Evolutionary conservation across 1,139 yeast genomes (phyloP).

Genomic region (Pichia sp.): DNA sequence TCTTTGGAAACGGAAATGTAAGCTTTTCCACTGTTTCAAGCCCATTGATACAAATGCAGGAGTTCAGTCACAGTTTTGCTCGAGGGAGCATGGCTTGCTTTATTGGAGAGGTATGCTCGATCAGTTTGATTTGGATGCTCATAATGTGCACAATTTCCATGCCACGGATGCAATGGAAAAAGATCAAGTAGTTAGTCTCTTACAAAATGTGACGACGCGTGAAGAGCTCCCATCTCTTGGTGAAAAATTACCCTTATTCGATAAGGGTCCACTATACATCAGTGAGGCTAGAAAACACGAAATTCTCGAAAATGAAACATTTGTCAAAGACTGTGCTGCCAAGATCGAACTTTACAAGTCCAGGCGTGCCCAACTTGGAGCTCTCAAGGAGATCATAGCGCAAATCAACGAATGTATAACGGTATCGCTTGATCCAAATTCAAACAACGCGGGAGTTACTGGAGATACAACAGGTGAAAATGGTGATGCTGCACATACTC

Average conservation of each 20-base stretch:
- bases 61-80: constrained; percentile 60
- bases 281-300: constrained; percentile 27
- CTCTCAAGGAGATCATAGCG: constrained; percentile 33
- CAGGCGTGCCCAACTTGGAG: constrained; percentile 23
- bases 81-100: constrained; percentile 59
- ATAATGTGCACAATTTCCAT: not conserved
- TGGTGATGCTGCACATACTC: constrained; percentile 21
- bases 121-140: no score
- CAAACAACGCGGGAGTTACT: constrained; percentile 10
- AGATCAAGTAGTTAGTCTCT: constrained; percentile 19
- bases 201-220: constrained; percentile 18
- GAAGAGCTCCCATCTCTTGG: constrained; percentile 30
- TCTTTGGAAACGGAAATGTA: constrained; percentile 71
- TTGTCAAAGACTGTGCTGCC: constrained; percentile 4
- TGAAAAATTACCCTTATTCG: constrained; percentile 25
- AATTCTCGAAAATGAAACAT: constrained; percentile 5
- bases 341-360: constrained; percentile 10
- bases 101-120: constrained; percentile 40
- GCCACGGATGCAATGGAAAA: constrained; percentile 10
- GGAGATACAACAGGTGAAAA: not conserved
- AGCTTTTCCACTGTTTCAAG: constrained; percentile 49
- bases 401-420: constrained; percentile 32
- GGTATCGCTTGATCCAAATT: constrained; percentile 8
- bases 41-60: constrained; percentile 46
- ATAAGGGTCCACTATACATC: constrained; percentile 8